Evolutionary conservation across 768 basidiomycete species (phyloP), one percentile per base, ranked within the genome.

Genomic region (Mycena sanguinolenta): DNA sequence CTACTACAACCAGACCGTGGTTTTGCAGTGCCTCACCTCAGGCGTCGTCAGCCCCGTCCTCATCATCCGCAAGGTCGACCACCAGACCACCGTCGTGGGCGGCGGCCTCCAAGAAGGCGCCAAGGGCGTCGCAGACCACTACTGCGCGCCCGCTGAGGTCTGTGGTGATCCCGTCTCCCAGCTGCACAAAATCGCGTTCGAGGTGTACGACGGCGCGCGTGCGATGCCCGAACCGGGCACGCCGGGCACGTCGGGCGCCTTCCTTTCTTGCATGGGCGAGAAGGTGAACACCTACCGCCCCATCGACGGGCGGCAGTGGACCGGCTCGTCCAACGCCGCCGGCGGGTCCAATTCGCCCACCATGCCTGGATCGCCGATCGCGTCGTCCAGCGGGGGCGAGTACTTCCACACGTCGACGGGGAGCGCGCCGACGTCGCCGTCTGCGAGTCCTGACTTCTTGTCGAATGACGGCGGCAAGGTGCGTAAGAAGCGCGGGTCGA

Each of bases 1-100:
- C 67, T 95, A 96, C 81, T 99, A 98, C 86, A 99, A 99, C 77
- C 94, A 97, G 79, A 96, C 95, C 1, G 93, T 99, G 55, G 95
- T 98, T 34, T 81, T 99, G 39, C 97, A 99, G 78, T 98, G 96
- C 76, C 84, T 97, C 73, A 94, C 94, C 1, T 97, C 97, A 3
- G 97, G 96, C 32, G 93, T 96, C 50, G 94, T 97, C 75, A 95
- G 94, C 67, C 97, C 97, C 13, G 91, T 96, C 46, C 86, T 99
- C 52, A 93, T 98, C 81, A 93, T 98, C 74, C 94, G 97, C 63
- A 95, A 96, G 76, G 95, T 98, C 62, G 97, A 98, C 75, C 92
- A 93, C 74, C 93, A 92, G 73, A 95, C 94, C 2, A 94, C 90
- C 10, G 96, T 93, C 42, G 92, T 97, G 49, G 97, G 97, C 52